Evolutionary conservation across 345 rosid species (phyloP).

Genomic region (Mallotus nudiflorus): DNA sequence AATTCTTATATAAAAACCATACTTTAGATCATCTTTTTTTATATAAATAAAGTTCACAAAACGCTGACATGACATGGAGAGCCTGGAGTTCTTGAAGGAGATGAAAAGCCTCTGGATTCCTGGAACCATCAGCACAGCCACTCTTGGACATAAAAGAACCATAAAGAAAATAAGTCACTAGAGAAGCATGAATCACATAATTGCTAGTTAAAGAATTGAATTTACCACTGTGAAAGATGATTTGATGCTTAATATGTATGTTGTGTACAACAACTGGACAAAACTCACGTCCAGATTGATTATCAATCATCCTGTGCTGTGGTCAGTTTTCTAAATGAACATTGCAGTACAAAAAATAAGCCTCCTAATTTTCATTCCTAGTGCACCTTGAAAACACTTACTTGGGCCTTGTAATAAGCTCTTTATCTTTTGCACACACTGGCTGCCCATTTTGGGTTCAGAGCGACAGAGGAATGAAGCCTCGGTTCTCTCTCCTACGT

Average conservation of each 20-base stretch:
- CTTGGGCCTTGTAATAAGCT: not conserved
- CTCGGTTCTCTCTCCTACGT: not conserved
- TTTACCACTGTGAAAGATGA: not conserved
- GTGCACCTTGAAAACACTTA: not conserved
- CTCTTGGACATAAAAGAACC: no score
- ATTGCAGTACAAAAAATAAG: not conserved
- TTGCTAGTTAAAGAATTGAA: conserved; percentile 2
- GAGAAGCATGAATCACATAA: not conserved
- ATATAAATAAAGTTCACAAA: no score
- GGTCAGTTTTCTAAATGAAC: not conserved
- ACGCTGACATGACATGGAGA: no score
- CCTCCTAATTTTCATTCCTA: not conserved
- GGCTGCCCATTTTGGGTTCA: not conserved
- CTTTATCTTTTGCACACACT: not conserved
- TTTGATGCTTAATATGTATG: not conserved
- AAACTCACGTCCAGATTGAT: conserved; percentile 7
- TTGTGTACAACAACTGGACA: conserved; percentile 12
- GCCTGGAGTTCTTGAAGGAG: no score
- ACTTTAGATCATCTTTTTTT: no score
- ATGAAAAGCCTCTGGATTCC: no score
- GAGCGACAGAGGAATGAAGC: not conserved
- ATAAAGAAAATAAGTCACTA: no score
- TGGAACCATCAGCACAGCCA: no score
- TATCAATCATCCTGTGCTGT: not conserved
- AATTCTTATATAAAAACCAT: no score